Evolutionary conservation across 2,329 filamentous ascomycete species (phyloP), one percentile per base, ranked within the genome.

Genomic region (Hypoxylon sp.): DNA sequence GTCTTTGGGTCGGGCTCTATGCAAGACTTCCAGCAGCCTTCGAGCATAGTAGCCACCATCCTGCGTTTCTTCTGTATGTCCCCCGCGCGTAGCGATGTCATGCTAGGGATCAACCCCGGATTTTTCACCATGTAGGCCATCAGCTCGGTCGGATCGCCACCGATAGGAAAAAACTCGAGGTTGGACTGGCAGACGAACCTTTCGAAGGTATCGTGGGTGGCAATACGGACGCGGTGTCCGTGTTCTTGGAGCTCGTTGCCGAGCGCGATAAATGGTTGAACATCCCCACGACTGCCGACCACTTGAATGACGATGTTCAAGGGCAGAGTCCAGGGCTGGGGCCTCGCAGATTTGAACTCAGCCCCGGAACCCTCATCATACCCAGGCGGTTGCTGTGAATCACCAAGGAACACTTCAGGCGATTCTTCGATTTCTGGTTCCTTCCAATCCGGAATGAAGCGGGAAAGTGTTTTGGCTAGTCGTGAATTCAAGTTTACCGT

Each of bases 281-380:
- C 80, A 55, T 86, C 82, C 32, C 82, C 82, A 48, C 82, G 70
- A 7, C 76, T 80, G 1, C 82, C 82, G 57, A 85, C 82, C 12
- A 84, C 79, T 67, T 84, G 83, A 48, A 86, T 78, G 2, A 82
- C 80, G 35, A 85, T 80, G 62, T 84, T 84, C 9, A 60, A n/a
- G n/a, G n/a, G n/a, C n/a, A n/a, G n/a, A n/a, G n/a, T n/a, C n/a
- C n/a, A n/a, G n/a, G n/a, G n/a, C n/a, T n/a, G n/a, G n/a, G n/a
- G n/a, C n/a, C n/a, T n/a, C n/a, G n/a, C n/a, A n/a, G n/a, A n/a
- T n/a, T n/a, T n/a, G n/a, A n/a, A n/a, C n/a, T n/a, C n/a, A n/a
- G n/a, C n/a, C n/a, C n/a, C n/a, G n/a, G n/a, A n/a, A n/a, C n/a
- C n/a, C n/a, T n/a, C n/a, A n/a, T n/a, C n/a, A n/a, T n/a, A n/a